phyloP scores from a whole-genome alignment of 495 filamentous ascomycete species.

The Penicillium atrosanguineum region DNA sequence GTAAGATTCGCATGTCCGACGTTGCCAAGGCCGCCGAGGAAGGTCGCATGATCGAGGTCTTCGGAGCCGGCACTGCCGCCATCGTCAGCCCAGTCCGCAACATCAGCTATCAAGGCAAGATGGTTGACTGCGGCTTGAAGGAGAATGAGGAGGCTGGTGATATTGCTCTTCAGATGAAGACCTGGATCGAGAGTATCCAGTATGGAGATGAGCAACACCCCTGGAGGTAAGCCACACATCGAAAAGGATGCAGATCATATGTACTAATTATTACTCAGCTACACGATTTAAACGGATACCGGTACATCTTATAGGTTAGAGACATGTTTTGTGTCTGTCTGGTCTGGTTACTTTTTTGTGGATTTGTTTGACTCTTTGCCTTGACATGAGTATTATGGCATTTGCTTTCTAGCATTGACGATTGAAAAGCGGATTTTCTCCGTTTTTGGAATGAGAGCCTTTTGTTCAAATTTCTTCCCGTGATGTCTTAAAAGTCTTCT shows the following conservation, averaged over 20 bases:
- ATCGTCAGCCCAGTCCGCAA: constrained; percentile 71
- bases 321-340: neutral
- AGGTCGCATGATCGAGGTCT: constrained; percentile 85
- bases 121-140: constrained; percentile 75
- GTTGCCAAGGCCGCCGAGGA: constrained; percentile 76
- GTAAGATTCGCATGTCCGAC: constrained; percentile 85
- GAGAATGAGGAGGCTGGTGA: constrained; percentile 82
- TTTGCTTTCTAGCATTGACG: neutral
- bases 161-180: constrained; percentile 81
- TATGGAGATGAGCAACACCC: constrained; percentile 88
- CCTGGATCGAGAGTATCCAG: constrained; percentile 92
- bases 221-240: constrained; percentile 62
- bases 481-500: neutral
- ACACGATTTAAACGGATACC: constrained; percentile 23
- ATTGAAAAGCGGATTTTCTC: neutral
- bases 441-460: neutral
- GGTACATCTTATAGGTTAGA: neutral
- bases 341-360: neutral
- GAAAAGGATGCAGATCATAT: neutral
- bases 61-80: constrained; percentile 88
- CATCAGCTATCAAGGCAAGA: constrained; percentile 78
- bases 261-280: constrained; percentile 25
- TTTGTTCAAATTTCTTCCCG: neutral
- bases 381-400: neutral
- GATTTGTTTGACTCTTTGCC: neutral